phyloP scores from a whole-genome alignment of 495 filamentous ascomycete genomes.

The Tuber umbilicatum region DNA sequence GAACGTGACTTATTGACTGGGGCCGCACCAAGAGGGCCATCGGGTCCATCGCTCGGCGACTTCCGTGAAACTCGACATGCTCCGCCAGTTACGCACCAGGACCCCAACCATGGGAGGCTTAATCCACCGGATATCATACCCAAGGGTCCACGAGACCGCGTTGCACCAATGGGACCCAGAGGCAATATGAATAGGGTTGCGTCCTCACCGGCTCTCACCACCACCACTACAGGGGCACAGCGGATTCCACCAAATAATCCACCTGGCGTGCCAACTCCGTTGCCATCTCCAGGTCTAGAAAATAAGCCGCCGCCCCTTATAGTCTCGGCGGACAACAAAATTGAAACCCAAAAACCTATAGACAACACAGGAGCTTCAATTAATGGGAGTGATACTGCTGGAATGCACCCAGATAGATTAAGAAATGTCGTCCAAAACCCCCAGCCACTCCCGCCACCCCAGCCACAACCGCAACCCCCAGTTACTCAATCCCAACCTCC shows the following conservation, averaged over 20 bases:
- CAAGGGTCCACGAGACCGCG: constrained; percentile 46
- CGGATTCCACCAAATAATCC: neutral
- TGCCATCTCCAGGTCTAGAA: constrained; percentile 33
- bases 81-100: constrained; percentile 48
- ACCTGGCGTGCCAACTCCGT: constrained; percentile 31
- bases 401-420: constrained; percentile 51
- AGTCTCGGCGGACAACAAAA: neutral
- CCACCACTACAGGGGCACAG: neutral
- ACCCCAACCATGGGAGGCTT: constrained; percentile 58
- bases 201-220: neutral
- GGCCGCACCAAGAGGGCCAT: constrained; percentile 44
- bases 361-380: neutral
- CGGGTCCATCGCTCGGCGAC: constrained; percentile 54
- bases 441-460: constrained; percentile 29
- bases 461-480: constrained; percentile 35
- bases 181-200: constrained; percentile 45
- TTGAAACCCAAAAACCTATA: neutral
- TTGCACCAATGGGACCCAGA: constrained; percentile 67
- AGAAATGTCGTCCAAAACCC: constrained; percentile 41
- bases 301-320: neutral
- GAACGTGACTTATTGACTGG: constrained; percentile 38
- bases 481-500: constrained; percentile 26
- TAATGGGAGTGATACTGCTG: constrained; percentile 40
- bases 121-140: constrained; percentile 50
- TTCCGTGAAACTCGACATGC: constrained; percentile 36